Conservation (phyloP, 2,329 filamentous ascomycete species). For the Knufia petricola region DNA sequence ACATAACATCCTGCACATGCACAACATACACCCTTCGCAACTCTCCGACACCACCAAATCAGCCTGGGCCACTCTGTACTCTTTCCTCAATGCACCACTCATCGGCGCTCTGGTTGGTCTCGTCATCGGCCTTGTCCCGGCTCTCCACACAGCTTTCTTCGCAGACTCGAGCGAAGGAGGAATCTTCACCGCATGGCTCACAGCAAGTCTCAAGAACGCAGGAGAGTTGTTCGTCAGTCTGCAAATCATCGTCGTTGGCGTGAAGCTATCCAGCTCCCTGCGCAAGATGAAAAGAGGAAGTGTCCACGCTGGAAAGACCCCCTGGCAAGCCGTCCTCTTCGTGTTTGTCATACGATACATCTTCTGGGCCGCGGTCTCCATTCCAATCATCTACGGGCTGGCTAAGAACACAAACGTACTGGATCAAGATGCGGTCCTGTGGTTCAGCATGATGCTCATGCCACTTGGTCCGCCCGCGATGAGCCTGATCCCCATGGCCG, state of each 20-base stretch:
- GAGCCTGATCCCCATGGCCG: slow-evolving; percentile 43
- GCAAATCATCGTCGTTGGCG: slow-evolving; percentile 57
- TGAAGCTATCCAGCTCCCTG: slow-evolving; percentile 51
- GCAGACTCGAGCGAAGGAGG: slow-evolving; percentile 47
- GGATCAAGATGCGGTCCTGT: slow-evolving; percentile 52
- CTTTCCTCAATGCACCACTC: slow-evolving; percentile 53
- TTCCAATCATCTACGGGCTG: slow-evolving; percentile 46
- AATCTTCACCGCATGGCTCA: slow-evolving; percentile 58
- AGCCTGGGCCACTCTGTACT: slow-evolving; percentile 33
- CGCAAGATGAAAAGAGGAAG: slow-evolving; percentile 37
- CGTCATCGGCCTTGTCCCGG: slow-evolving; percentile 50
- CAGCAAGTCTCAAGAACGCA: slow-evolving; percentile 50
- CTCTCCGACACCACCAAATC: slow-evolving; percentile 32
- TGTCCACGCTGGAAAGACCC: slow-evolving; percentile 28
- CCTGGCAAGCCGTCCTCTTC: slow-evolving; percentile 41
- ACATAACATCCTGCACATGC: slow-evolving; percentile 27
- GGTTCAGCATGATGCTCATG: slow-evolving; percentile 56
- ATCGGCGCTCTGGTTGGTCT: slow-evolving; percentile 51
- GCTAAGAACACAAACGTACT: slow-evolving; percentile 45
- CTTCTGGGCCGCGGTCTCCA: slow-evolving; percentile 50
- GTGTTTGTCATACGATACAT: slow-evolving; percentile 50
- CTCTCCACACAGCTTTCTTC: slow-evolving; percentile 55
- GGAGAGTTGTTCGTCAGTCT: slow-evolving; percentile 55
- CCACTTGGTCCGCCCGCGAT: slow-evolving; percentile 47
- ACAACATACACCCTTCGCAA: slow-evolving; percentile 28